Percentiles rank a stretch among this genome's conserved stretches.
Conservation (phyloP, 495 filamentous ascomycete genomes). For the Talaromyces thailandensis region DNA sequence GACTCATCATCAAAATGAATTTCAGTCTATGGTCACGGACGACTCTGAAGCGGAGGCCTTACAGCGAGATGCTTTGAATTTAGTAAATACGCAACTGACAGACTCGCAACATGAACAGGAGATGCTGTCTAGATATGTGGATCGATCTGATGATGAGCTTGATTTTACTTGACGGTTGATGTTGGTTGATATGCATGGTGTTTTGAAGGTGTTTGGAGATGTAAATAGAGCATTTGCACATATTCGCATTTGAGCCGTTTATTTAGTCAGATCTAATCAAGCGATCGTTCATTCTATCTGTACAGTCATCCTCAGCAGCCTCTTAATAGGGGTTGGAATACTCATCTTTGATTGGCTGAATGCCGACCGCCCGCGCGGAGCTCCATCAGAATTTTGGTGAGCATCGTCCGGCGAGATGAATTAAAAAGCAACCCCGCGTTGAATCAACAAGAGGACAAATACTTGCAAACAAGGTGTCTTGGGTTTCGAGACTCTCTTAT, state of each 20-base stretch:
- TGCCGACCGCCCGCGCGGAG: conserved; percentile 7
- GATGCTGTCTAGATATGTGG: conserved; percentile 33
- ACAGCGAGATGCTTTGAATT: conserved; percentile 28
- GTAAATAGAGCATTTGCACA: neutral
- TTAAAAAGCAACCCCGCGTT: conserved; percentile 6
- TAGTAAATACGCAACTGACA: conserved; percentile 32
- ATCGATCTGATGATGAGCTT: conserved; percentile 29
- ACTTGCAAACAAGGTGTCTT: neutral
- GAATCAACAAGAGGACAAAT: neutral
- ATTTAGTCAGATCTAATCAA: no score
- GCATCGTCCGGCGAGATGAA: neutral
- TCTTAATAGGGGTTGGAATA: neutral
- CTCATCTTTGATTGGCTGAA: conserved; percentile 1
- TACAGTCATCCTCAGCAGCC: neutral
- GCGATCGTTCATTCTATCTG: neutral
- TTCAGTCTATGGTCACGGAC: conserved; percentile 39
- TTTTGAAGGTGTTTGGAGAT: neutral
- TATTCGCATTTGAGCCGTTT: no score
- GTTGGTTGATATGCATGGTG: neutral
- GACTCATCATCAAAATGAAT: conserved; percentile 30
- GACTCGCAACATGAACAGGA: conserved; percentile 37
- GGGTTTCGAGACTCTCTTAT: neutral
- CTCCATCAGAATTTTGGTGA: conserved; percentile 8
- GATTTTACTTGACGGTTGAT: conserved; percentile 23
- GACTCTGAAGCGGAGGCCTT: conserved; percentile 27